These are phyloP conservation scores for Withania somnifera DNA, from an alignment of 305 asterid genomes.

Conservation along the genomic window DNA sequence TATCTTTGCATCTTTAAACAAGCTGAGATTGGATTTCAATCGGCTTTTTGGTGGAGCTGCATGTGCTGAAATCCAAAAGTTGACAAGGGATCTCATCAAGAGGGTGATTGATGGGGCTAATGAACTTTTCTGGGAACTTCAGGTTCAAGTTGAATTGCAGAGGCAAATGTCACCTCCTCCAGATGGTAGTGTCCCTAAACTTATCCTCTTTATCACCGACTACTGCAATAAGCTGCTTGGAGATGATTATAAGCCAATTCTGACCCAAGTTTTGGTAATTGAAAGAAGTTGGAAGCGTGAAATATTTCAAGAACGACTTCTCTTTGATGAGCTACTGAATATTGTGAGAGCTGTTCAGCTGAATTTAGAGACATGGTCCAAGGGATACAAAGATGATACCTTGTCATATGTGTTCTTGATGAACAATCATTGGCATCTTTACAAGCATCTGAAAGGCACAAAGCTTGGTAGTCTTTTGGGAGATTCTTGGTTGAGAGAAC, in stretches of 20 bases:
- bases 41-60: conserved; percentile 84
- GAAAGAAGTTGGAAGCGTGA: conserved; percentile 87
- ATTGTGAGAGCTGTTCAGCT: conserved; percentile 54
- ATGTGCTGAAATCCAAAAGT: conserved; percentile 71
- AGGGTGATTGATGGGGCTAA: conserved; percentile 75
- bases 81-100: conserved; percentile 75
- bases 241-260: conserved; percentile 62
- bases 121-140: conserved; percentile 91
- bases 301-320: conserved; percentile 62
- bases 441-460: conserved; percentile 59
- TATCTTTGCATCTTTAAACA: conserved; percentile 69
- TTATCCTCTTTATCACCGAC: conserved; percentile 69
- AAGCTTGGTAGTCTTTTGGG: conserved; percentile 61
- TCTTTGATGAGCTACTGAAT: conserved; percentile 48
- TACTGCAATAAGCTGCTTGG: conserved; percentile 84
- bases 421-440: conserved; percentile 81
- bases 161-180: conserved; percentile 71
- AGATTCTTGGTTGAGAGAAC: conserved; percentile 60
- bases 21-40: conserved; percentile 75
- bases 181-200: conserved; percentile 73
- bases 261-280: conserved; percentile 68
- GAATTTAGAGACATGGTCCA: conserved; percentile 78
- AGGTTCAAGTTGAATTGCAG: conserved; percentile 80
- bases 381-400: conserved; percentile 44
- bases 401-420: conserved; percentile 52